These are phyloP conservation scores for Lepiota brunneoincarnata DNA, from an alignment of 768 basidiomycete genomes.

Conservation along the genomic window DNA sequence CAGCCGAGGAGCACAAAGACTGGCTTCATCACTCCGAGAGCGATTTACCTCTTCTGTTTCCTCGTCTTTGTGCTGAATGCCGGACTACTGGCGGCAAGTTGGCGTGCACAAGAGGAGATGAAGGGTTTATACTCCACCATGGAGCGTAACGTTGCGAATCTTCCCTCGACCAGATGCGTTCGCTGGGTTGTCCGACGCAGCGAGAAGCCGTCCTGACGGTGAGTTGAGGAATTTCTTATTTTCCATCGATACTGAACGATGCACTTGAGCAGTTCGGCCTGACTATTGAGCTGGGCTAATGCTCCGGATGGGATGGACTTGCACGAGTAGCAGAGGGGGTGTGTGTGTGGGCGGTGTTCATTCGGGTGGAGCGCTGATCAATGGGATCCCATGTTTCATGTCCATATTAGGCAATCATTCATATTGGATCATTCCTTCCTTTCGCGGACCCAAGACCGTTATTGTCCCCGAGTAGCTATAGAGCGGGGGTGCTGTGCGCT, in stretches of 20 bases:
- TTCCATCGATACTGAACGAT: neutral
- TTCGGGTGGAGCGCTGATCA: neutral
- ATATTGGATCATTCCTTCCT: conserved; percentile 1
- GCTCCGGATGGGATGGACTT: neutral
- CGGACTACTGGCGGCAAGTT: conserved; percentile 2
- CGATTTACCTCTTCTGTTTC: conserved; percentile 5
- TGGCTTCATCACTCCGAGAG: neutral
- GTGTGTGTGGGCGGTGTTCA: neutral
- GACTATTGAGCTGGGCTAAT: neutral
- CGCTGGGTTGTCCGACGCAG: conserved; percentile 4
- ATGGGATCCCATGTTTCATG: neutral
- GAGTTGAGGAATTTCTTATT: neutral
- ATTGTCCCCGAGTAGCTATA: neutral
- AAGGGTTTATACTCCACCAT: neutral
- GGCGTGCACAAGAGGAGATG: conserved; percentile 3
- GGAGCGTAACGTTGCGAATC: conserved; percentile 4
- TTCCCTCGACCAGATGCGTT: conserved; percentile 7
- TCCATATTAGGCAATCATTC: neutral
- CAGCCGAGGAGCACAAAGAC: neutral
- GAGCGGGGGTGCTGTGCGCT: too few species aligned
- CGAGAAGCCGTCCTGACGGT: conserved; percentile 1
- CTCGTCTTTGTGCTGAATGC: conserved; percentile 1
- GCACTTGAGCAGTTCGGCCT: neutral
- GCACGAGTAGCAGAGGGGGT: neutral
- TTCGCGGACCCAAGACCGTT: neutral